Conservation (phyloP, 257 asterid species). For the Solanum corneliomulleri region DNA sequence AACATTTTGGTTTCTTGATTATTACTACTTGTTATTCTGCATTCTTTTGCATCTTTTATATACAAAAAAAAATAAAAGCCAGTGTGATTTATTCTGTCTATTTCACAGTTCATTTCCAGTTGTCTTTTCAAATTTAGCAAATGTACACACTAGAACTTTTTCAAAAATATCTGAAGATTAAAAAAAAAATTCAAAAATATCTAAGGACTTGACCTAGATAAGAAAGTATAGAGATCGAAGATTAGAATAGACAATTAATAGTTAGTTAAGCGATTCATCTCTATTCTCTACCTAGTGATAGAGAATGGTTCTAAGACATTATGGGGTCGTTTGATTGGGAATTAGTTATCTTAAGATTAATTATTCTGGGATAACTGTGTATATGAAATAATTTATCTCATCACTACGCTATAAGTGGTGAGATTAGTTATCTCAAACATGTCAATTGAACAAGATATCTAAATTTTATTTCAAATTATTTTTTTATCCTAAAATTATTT, state of each 20-base stretch:
- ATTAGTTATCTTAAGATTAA: too few species aligned
- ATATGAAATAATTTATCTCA: too few species aligned
- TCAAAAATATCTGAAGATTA: not conserved
- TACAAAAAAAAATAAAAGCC: not conserved
- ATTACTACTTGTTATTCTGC: not conserved
- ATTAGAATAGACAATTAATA: not conserved
- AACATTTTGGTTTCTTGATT: slow-evolving; percentile 10
- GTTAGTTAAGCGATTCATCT: not conserved
- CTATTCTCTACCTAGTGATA: not conserved
- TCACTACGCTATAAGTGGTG: too few species aligned
- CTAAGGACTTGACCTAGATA: not conserved
- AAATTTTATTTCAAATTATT: too few species aligned
- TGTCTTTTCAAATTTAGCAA: not conserved
- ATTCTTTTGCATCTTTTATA: not conserved
- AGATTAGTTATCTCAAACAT: too few species aligned
- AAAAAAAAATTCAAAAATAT: not conserved
- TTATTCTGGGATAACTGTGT: too few species aligned
- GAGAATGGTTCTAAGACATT: not conserved
- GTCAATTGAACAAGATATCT: too few species aligned
- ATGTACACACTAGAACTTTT: not conserved
- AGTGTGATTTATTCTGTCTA: not conserved
- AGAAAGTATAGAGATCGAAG: not conserved
- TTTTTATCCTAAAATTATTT: too few species aligned
- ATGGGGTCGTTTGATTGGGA: too few species aligned
- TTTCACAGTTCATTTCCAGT: not conserved